Evolutionary conservation across 768 basidiomycete species (phyloP).

Genomic region (Boletellus ananiceps): DNA sequence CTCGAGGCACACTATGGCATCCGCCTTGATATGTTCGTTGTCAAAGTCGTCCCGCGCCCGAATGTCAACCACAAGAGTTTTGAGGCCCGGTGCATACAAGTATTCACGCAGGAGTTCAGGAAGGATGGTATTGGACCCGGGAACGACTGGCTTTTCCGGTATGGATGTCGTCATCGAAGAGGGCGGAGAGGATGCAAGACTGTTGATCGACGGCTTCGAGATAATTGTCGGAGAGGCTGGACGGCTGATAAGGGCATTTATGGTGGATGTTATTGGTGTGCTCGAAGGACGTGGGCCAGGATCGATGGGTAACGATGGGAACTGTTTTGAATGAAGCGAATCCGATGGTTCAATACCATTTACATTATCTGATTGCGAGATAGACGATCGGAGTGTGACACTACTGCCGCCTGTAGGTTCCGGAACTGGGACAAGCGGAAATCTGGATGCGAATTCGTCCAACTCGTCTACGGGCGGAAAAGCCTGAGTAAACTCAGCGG

Average conservation of each 20-base stretch:
- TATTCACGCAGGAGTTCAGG: conserved; percentile 60
- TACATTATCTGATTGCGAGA: conserved; percentile 29
- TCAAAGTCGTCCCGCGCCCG: conserved; percentile 77
- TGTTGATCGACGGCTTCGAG: conserved; percentile 40
- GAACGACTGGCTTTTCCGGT: conserved; percentile 44
- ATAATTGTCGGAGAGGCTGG: conserved; percentile 55
- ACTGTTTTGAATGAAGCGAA: conserved; percentile 31
- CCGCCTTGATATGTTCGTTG: conserved; percentile 60
- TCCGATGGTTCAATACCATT: conserved; percentile 28
- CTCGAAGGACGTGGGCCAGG: conserved; percentile 59
- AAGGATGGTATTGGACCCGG: conserved; percentile 53
- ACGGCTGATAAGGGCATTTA: conserved; percentile 54
- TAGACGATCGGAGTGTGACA: conserved; percentile 7
- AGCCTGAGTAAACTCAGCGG: conserved; percentile 58
- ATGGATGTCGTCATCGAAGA: conserved; percentile 27
- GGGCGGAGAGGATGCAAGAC: conserved; percentile 32
- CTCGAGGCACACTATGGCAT: conserved; percentile 79
- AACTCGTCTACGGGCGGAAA: conserved; percentile 79
- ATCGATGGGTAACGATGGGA: conserved; percentile 43
- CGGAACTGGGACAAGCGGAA: conserved; percentile 49
- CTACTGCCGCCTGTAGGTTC: conserved; percentile 32
- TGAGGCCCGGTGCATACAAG: conserved; percentile 43
- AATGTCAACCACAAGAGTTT: conserved; percentile 78
- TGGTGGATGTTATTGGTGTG: conserved; percentile 59
- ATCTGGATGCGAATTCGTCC: conserved; percentile 48